Base-by-base conservation (phyloP, 1,284 basidiomycete species). In the Amylostereum areolatum region DNA sequence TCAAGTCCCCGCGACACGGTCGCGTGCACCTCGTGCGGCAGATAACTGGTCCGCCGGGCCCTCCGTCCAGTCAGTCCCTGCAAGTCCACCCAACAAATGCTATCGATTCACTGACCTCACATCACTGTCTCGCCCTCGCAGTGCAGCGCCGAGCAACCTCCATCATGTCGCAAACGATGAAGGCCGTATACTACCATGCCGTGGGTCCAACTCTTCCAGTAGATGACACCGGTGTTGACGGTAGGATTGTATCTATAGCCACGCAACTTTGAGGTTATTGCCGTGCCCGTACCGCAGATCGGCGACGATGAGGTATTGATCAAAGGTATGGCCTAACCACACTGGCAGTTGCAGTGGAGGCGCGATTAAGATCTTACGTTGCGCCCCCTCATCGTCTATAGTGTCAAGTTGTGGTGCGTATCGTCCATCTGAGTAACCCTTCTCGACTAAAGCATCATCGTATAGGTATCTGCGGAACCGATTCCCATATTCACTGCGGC, bases 401-500 rank as follows among this genome's bases (percentile, higher is more conserved):
- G 61, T 64, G 39, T 54, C 58, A 12, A 59, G 59, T 49, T 66
- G 64, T 43, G 63, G 63, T 54, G 59, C 43, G 31, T 32, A 27
- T 5, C 18, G 18, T 35, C 46, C 37, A 29, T 45, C 8, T 39
- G 29, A 10, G 12, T 1, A 1, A 29, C 25, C 4, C 24, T 10
- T 33, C 3, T 37, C 18, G 25, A 34, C 12, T 33, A 12, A 27
- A 41, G 18, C 12, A n/a, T 10, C n/a, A 11, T 11, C 11, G 8
- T 24, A 12, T 25, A 61, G 73, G 74, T 55, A 65, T 75, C 47
- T 80, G 77, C 57, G 77, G 79, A 48, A 80, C 79, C 25, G 79
- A 80, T 60, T 69, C 64, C 30, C 79, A 81, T 62, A 77, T 81
- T 48, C 79, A 81, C 66, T 72, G 76, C 53, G 79, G 80, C 52